Percentiles rank a stretch among this genome's conserved stretches.
Evolutionary conservation across 2,329 filamentous ascomycete genomes (phyloP).

Genomic region (Helminthosporium solani): DNA sequence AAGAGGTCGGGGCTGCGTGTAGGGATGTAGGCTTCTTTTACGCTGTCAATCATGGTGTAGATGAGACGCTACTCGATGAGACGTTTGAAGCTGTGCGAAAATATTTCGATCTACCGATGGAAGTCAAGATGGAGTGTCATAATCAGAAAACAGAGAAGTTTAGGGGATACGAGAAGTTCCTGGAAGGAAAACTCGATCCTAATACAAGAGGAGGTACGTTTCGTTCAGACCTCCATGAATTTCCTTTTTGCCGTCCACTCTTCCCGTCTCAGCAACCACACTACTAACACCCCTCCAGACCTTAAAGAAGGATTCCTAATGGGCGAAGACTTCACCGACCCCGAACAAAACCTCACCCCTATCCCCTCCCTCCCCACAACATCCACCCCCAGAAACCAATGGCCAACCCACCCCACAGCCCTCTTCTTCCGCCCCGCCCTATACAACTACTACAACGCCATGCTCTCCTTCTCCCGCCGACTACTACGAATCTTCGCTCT

Average conservation of each 20-base stretch:
- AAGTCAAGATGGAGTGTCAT: constrained; percentile 41
- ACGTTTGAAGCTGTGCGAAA: constrained; percentile 31
- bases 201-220: constrained; percentile 34
- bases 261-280: neutral
- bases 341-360: constrained; percentile 26
- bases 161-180: constrained; percentile 39
- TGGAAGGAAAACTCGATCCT: constrained; percentile 40
- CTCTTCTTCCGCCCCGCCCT: constrained; percentile 34
- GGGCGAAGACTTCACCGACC: constrained; percentile 38
- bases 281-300: constrained; percentile 14
- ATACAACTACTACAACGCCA: constrained; percentile 34
- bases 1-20: constrained; percentile 36
- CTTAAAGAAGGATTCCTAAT: constrained; percentile 40
- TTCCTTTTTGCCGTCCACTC: neutral
- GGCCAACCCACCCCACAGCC: constrained; percentile 29
- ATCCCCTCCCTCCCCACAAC: constrained; percentile 11
- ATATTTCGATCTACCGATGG: constrained; percentile 34
- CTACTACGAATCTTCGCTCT: constrained; percentile 42
- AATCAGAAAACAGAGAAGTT: constrained; percentile 39
- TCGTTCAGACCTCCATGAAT: too few relatives aligned
- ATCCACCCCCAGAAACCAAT: constrained; percentile 30
- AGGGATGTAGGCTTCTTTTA: constrained; percentile 39
- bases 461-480: constrained; percentile 31
- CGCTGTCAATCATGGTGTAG: constrained; percentile 34
- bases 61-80: constrained; percentile 25